Conservation (phyloP, 306 rosid species). For the Glycine tomentella region DNA sequence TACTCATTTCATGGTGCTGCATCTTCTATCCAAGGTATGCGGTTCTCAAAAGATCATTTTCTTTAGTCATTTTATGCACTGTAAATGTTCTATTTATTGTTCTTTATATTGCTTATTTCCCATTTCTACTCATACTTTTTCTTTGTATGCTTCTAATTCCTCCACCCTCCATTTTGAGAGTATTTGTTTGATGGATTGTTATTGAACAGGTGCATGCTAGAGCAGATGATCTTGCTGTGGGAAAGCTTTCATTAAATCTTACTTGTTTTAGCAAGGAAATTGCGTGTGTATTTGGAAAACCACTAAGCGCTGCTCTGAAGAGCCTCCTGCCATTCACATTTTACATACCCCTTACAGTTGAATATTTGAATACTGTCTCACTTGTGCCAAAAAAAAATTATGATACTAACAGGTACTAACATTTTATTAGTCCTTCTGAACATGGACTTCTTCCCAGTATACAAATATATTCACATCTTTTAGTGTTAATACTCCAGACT, state of each 20-base stretch:
- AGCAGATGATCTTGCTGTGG: conserved; percentile 71
- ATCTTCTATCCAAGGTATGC: conserved; percentile 83
- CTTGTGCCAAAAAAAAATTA: conserved; percentile 85
- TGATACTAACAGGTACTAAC: conserved; percentile 72
- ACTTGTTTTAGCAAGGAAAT: conserved; percentile 77
- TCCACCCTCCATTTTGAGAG: conserved; percentile 17
- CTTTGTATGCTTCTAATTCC: background rate
- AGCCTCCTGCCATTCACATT: conserved; percentile 82
- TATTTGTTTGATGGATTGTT: conserved; percentile 31
- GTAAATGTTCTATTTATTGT: conserved; percentile 30
- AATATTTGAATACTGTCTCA: conserved; percentile 75
- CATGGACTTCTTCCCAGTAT: background rate
- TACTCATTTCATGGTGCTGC: conserved; percentile 86
- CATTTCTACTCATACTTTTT: background rate
- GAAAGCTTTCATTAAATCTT: conserved; percentile 86
- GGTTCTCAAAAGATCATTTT: conserved; percentile 12
- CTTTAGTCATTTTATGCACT: conserved; percentile 37
- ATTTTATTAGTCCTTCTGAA: conserved; percentile 29
- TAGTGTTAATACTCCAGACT: conserved; percentile 62
- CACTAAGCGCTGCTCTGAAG: conserved; percentile 62
- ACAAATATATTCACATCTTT: conserved; percentile 30
- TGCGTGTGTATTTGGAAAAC: conserved; percentile 64
- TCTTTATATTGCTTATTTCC: conserved; percentile 18
- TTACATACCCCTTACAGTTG: conserved; percentile 71
- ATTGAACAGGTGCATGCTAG: conserved; percentile 77